A percentile compares a stretch with the other conserved stretches of the same genome.
phyloP scores from a whole-genome alignment of 1,284 basidiomycete species.

The Moniliophthora roreri region DNA sequence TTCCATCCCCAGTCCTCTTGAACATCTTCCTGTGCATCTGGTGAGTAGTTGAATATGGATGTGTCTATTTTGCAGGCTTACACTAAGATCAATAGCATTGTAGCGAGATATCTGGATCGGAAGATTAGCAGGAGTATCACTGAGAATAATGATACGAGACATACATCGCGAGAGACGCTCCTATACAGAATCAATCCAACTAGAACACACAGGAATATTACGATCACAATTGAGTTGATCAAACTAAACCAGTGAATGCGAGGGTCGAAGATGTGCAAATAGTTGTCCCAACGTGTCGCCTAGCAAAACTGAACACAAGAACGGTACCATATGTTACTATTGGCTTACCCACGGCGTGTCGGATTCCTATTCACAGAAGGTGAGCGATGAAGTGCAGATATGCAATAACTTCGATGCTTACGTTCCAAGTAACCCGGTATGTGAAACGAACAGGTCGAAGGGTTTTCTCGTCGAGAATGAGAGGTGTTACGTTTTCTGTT shows the following conservation, averaged over 20 bases:
- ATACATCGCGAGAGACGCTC: slow-evolving; percentile 85
- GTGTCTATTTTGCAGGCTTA: slow-evolving; percentile 33
- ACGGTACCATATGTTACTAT: not conserved
- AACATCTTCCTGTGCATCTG: slow-evolving; percentile 75
- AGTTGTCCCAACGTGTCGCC: slow-evolving; percentile 97
- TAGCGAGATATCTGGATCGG: slow-evolving; percentile 85
- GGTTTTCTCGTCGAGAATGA: slow-evolving; percentile 63
- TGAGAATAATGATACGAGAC: slow-evolving; percentile 43
- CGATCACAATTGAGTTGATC: slow-evolving; percentile 91
- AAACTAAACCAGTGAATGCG: slow-evolving; percentile 92
- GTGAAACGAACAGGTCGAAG: slow-evolving; percentile 83
- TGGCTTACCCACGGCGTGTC: slow-evolving; percentile 76
- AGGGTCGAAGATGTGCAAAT: slow-evolving; percentile 81
- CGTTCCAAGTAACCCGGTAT: slow-evolving; percentile 87
- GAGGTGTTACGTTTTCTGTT: slow-evolving; percentile 40
- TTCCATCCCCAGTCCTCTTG: slow-evolving; percentile 99
- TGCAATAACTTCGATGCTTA: slow-evolving; percentile 34
- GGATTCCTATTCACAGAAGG: slow-evolving; percentile 56
- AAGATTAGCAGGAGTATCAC: slow-evolving; percentile 33
- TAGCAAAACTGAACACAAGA: slow-evolving; percentile 28
- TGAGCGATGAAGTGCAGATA: slow-evolving; percentile 5
- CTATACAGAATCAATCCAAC: slow-evolving; percentile 90
- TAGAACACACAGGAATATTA: slow-evolving; percentile 90
- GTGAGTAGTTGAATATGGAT: slow-evolving; percentile 9
- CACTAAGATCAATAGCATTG: slow-evolving; percentile 91